A percentile compares a stretch with the other conserved stretches of the same genome.
Conservation (phyloP, 768 basidiomycete species). For the Boletus subcaerulescens region DNA sequence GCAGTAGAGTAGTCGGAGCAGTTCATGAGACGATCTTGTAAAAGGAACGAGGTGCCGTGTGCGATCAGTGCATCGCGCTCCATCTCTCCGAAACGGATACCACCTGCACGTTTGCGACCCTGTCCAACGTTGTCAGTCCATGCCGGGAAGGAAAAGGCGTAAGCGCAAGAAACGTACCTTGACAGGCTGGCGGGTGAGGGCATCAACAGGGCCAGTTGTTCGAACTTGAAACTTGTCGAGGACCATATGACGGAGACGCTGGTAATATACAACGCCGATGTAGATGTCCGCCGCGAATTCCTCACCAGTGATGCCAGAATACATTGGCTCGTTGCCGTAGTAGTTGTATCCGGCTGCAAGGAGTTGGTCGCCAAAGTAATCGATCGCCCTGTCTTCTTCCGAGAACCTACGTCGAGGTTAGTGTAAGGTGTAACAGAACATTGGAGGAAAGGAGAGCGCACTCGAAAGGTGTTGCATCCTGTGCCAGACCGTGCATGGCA, state of each 20-base stretch:
- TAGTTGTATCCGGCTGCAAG: conserved; percentile 95
- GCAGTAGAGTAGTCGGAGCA: conserved; percentile 99
- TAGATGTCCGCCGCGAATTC: conserved; percentile 99
- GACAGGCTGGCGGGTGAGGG: conserved; percentile 93
- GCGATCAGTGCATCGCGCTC: conserved; percentile 98
- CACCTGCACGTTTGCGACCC: conserved; percentile 98
- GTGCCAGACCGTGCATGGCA: conserved; percentile 96
- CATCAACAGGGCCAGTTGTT: conserved; percentile 96
- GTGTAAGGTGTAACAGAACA: conserved; percentile 1
- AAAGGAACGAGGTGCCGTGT: conserved; percentile 96
- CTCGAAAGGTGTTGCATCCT: conserved; percentile 99
- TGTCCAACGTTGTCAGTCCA: conserved; percentile 28
- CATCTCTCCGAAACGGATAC: conserved; percentile 99
- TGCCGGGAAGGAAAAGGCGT: not conserved
- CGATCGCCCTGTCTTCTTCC: conserved; percentile 94
- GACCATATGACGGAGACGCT: conserved; percentile 98
- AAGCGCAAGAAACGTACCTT: conserved; percentile 57
- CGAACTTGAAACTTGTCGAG: conserved; percentile 99
- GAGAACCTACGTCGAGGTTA: conserved; percentile 61
- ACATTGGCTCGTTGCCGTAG: conserved; percentile 99
- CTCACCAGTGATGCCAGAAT: conserved; percentile 97
- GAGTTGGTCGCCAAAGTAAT: conserved; percentile 96
- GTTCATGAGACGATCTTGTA: conserved; percentile 99
- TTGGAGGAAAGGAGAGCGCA: conserved; percentile 37
- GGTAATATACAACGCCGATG: conserved; percentile 97